Evolutionary conservation across 352 stramenopile genomes (phyloP), one percentile per base, ranked within the genome.

Genomic region (Blastocystis sp.): DNA sequence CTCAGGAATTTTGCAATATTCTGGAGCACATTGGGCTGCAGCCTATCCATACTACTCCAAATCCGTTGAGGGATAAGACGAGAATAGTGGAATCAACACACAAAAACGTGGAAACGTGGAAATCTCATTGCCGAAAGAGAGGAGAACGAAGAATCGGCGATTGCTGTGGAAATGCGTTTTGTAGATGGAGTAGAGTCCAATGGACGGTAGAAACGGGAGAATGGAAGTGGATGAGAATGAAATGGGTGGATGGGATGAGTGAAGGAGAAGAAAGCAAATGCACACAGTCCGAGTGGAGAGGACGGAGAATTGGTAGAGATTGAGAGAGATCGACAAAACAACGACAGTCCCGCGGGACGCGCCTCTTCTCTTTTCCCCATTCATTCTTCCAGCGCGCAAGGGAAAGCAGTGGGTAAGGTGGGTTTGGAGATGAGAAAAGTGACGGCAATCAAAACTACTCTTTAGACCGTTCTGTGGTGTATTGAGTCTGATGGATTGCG

Each of bases 1-100:
- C 57, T 84, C n/a, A 84, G 57, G 57, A 70, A 84, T 68, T 84
- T 84, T 14, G 74, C 74, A 69, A 84, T 84, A 17, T 70, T 84
- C 24, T 84, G 74, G 14, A 84, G 57, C 38, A 84, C 34, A 68
- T 45, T 63, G 21, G 45, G 74, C 45, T 84, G 10, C 66, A 84
- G 34, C 52, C 24, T 52, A 54, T 84, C 54, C 74, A 84, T 84
- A 45, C 1, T 45, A 62, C 28, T 19, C 6, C 24, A 43, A 64
- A 28, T 81, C 54, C 17, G 9, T 71, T 9, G 43, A 7, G 10
- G 19, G 21, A 71, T 43, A 43, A 71, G 21, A 7, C 38, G 64
- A 28, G 64, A 71, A 71, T 45, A 14, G 64, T 17, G 64, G 64
- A 71, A 71, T 48, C 24, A 24, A 69, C 54, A 40, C n/a, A 24